Evolutionary conservation across 176 grass and related monocot species (phyloP).

Genomic region (Elymus sibiricus): DNA sequence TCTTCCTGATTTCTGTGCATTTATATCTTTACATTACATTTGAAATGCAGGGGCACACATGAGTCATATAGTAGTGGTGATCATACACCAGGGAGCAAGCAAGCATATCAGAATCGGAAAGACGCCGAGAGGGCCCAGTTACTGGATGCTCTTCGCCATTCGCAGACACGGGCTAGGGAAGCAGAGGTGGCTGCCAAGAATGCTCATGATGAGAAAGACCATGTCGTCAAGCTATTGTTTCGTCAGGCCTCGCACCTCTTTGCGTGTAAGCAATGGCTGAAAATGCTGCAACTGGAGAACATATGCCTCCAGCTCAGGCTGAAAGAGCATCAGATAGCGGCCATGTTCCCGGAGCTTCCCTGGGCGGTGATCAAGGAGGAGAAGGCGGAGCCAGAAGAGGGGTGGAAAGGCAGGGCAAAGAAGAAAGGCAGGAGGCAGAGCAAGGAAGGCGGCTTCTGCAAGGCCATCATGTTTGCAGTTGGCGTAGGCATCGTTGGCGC

Average conservation of each 20-base stretch:
- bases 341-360: conserved; percentile 58
- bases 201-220: conserved; percentile 79
- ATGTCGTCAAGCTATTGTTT: conserved; percentile 80
- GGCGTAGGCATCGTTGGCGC: conserved; percentile 78
- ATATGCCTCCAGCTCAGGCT: conserved; percentile 81
- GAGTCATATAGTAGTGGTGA: conserved; percentile 31
- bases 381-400: conserved; percentile 18
- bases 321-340: conserved; percentile 57
- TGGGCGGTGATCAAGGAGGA: conserved; percentile 43
- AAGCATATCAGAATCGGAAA: conserved; percentile 42
- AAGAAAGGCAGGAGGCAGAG: conserved; percentile 49
- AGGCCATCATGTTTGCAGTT: conserved; percentile 49
- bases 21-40: neutral
- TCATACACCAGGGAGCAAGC: conserved; percentile 17
- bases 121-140: conserved; percentile 47
- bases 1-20: neutral
- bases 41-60: conserved; percentile 27
- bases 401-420: conserved; percentile 15
- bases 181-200: conserved; percentile 83
- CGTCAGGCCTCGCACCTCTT: conserved; percentile 82
- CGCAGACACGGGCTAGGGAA: conserved; percentile 85
- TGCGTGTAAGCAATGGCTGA: conserved; percentile 88
- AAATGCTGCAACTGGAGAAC: conserved; percentile 84
- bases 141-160: conserved; percentile 78
- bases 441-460: conserved; percentile 31